Conservation (phyloP, 1,139 yeast species). For the Yamadazyma pseudoaaseri region DNA sequence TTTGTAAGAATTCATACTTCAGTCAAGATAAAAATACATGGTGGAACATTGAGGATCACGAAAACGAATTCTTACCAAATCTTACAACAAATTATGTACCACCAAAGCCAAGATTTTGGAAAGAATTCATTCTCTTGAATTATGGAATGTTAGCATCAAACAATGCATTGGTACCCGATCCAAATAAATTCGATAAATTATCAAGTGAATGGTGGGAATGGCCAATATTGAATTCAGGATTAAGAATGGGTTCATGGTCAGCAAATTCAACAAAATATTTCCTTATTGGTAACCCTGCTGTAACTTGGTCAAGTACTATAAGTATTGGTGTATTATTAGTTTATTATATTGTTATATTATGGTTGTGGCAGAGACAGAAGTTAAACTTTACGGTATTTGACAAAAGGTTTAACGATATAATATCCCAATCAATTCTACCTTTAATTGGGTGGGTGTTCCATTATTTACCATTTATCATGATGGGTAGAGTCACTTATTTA, state of each 20-base stretch:
- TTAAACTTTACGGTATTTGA: constrained; percentile 13
- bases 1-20: constrained; percentile 55
- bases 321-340: constrained; percentile 21
- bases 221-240: constrained; percentile 64
- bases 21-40: constrained; percentile 64
- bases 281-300: constrained; percentile 65
- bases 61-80: constrained; percentile 39
- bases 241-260: constrained; percentile 72
- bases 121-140: constrained; percentile 66
- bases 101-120: constrained; percentile 69
- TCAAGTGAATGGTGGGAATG: constrained; percentile 82
- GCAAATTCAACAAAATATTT: constrained; percentile 50
- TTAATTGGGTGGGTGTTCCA: constrained; percentile 95
- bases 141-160: constrained; percentile 80
- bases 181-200: constrained; percentile 60
- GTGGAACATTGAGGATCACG: constrained; percentile 80
- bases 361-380: constrained; percentile 38
- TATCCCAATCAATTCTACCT: constrained; percentile 38
- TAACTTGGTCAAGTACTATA: constrained; percentile 57
- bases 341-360: constrained; percentile 18
- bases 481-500: constrained; percentile 97
- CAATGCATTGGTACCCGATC: constrained; percentile 68
- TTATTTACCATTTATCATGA: constrained; percentile 82
- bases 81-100: constrained; percentile 48
- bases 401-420: constrained; percentile 9